phyloP scores from a whole-genome alignment of 495 filamentous ascomycete genomes.

The Tricharina praecox region DNA sequence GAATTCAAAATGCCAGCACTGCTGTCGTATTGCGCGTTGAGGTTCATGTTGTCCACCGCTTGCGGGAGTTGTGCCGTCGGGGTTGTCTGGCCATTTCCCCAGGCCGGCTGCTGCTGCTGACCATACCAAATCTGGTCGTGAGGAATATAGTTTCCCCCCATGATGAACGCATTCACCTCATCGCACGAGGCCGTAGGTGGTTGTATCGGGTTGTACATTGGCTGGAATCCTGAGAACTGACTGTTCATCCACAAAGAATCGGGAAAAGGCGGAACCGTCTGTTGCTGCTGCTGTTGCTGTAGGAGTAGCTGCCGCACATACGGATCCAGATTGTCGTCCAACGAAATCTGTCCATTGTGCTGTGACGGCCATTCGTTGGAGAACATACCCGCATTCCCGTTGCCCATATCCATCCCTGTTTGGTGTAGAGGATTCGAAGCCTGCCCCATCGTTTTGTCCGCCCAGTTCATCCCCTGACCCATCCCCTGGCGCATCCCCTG shows the following conservation, averaged over 20 bases:
- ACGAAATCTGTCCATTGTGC: conserved; percentile 38
- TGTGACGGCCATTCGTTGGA: conserved; percentile 18
- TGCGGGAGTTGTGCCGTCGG: conserved; percentile 18
- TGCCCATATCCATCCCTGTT: conserved; percentile 16
- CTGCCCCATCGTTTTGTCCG: background rate
- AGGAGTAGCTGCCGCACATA: conserved; percentile 42
- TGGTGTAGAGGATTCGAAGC: background rate
- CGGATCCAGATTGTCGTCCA: conserved; percentile 58
- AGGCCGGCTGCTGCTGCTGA: too few relatives aligned
- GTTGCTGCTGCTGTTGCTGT: conserved; percentile 23
- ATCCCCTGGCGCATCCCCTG: too few relatives aligned
- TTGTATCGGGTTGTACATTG: conserved; percentile 23
- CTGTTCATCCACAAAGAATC: conserved; percentile 15
- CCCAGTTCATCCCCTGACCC: background rate
- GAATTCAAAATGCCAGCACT: background rate
- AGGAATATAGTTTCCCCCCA: conserved; percentile 18
- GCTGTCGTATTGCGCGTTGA: background rate
- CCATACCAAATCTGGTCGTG: conserved; percentile 19
- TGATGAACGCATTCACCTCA: conserved; percentile 19
- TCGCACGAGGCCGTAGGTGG: conserved; percentile 25
- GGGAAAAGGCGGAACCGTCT: conserved; percentile 15
- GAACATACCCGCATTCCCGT: conserved; percentile 13
- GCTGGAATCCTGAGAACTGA: conserved; percentile 19
- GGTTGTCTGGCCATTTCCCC: conserved; percentile 17
- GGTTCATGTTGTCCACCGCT: conserved; percentile 17